Evolutionary conservation across 768 basidiomycete genomes (phyloP), one percentile per base, ranked within the genome.

Genomic region (Auriscalpium vulgare): DNA sequence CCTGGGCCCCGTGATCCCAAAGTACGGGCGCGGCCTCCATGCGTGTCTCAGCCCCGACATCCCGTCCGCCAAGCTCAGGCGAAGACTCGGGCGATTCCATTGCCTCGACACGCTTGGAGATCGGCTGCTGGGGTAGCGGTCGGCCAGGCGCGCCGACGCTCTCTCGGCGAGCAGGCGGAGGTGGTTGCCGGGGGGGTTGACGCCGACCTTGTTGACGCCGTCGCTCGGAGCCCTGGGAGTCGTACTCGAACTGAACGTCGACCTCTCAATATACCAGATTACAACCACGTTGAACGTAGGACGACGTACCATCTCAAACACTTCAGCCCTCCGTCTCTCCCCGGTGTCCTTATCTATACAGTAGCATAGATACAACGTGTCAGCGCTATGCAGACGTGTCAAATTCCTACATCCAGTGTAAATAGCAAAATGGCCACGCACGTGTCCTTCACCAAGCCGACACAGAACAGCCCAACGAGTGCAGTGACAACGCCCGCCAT

Each of bases 401-500:
- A 29, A 7, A 29, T 29, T 29, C 4, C 4, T 29, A 29, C 29
- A 29, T 29, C 4, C 29, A 29, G 7, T 29, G 23, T 7, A 29
- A 2, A 29, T 2, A 29, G 29, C 5, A 29, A 29, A 29, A 7
- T 9, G 10, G 11, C 8, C 10, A 71, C 83, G 71, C 62, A 84
- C 82, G 78, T 78, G 69, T 95, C 92, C 59, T 82, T 81, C 40
- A 94, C 81, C 5, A 93, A 74, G 4, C 89, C 89, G 8, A 90
- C 82, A 59, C 88, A 91, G 63, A 92, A 93, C 67, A 88, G 65
- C 1, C 90, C 87, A 36, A 92, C 89, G 19, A 94, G 73, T 6
- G 87, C 88, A 0, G 90, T 90, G 16, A 91, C 82, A 10, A 81
- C 83, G 3, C 86, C 92, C 21, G 87, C 87, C 4, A 95, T 73